Base-by-base conservation (phyloP, 148 eudicot species). In the Euryodendron excelsum region DNA sequence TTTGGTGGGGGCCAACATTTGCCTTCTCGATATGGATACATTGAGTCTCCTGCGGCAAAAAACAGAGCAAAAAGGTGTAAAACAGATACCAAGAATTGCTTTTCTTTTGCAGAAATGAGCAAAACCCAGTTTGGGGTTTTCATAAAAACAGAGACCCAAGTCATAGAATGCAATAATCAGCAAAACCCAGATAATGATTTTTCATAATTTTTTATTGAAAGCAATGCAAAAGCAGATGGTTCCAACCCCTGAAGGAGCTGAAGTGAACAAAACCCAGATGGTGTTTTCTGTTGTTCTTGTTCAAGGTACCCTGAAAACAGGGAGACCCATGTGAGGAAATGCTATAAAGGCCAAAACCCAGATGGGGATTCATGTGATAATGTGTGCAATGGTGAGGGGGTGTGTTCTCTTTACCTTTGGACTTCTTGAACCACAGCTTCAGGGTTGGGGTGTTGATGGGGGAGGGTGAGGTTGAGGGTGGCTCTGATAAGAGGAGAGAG, bases 381-480 rank as follows among this genome's bases (percentile, higher is more conserved):
- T 53, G n/a, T 3, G 28, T 25, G 63, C 2, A n/a, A 59, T n/a
- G 74, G 18, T 50, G 37, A 71, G 59, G 17, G 53, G 71, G 33
- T 63, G 12, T 44, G 37, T 25, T 18, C 3, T 17, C 23, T 3
- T 80, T 81, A 96, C 99, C 97, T 91, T 63, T 90, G 87, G 0
- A 96, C 69, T 66, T 96, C 89, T 83, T 86, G 88, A 81, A 86
- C 94, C 47, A 96, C 86, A 71, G 80, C 81, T 83, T 91, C 97
- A 79, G 97, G 99, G 81, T 77, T 67, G 47, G 98, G 93, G 74
- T 90, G 97, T 75, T 93, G 91, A 78, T 87, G 94, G 6, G 87
- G 83, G 11, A 93, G 88, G 55, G 90, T 82, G 70, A 90, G 88
- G 65, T 91, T 94, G 37, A 83, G 59, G 59, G 84, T 58, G 47